A percentile compares a stretch with the other conserved stretches of the same genome.
Conservation (phyloP, 306 rosid species). For the Trifolium subterraneum region DNA sequence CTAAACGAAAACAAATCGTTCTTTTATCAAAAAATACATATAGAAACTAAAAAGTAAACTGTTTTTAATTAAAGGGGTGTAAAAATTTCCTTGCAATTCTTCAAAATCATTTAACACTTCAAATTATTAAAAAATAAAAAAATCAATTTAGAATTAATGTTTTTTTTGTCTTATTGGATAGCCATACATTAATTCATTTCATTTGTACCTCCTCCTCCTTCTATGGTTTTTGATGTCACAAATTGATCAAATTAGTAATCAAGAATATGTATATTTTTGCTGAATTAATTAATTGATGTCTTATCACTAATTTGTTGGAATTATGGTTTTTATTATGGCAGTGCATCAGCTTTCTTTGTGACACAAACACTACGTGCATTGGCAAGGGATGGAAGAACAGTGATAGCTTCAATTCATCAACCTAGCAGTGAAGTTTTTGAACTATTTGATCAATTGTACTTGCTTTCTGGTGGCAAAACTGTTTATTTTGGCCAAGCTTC, state of each 20-base stretch:
- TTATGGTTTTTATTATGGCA: constrained; percentile 49
- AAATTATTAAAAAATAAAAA: background rate
- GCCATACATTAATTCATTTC: background rate
- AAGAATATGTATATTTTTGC: background rate
- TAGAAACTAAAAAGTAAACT: too few relatives aligned
- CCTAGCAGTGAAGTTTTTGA: constrained; percentile 99
- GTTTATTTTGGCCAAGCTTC: constrained; percentile 92
- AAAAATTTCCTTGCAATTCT: background rate
- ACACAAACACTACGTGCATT: constrained; percentile 87
- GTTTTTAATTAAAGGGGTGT: too few relatives aligned
- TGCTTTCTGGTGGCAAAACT: constrained; percentile 95
- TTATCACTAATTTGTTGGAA: background rate
- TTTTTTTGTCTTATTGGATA: background rate
- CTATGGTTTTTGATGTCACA: background rate
- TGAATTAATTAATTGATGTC: constrained; percentile 4
- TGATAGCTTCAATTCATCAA: constrained; percentile 95
- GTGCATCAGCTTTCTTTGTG: constrained; percentile 98
- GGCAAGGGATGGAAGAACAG: constrained; percentile 92
- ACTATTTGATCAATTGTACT: constrained; percentile 83
- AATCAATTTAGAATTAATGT: background rate
- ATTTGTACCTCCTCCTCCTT: background rate
- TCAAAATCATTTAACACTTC: background rate
- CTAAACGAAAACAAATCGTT: too few relatives aligned
- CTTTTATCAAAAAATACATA: too few relatives aligned
- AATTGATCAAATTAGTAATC: background rate